Evolutionary conservation across 306 rosid species (phyloP).

Genomic region (Pachyrhizus erosus): DNA sequence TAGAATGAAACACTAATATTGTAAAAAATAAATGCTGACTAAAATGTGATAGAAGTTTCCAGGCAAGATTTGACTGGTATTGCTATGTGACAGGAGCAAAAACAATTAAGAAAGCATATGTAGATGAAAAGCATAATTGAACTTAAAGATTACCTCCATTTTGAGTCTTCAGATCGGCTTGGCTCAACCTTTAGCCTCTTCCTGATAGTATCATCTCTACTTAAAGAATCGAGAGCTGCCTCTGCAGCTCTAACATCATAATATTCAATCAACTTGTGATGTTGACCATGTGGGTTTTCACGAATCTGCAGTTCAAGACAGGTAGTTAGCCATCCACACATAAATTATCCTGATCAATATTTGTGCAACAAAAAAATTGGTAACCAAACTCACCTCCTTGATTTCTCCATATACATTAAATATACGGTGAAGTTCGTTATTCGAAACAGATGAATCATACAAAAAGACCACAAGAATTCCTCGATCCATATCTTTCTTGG

Average conservation of each 20-base stretch:
- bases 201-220: slow-evolving; percentile 52
- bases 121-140: slow-evolving; percentile 19
- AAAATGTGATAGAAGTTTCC: not conserved
- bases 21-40: not conserved
- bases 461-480: slow-evolving; percentile 51
- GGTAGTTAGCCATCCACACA: not conserved
- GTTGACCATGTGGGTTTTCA: slow-evolving; percentile 47
- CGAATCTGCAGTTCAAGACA: slow-evolving; percentile 50
- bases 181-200: slow-evolving; percentile 61
- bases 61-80: slow-evolving; percentile 4
- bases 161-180: slow-evolving; percentile 43
- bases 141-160: slow-evolving; percentile 44
- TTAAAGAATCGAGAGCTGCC: slow-evolving; percentile 54
- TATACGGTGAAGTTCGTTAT: slow-evolving; percentile 48
- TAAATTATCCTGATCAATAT: slow-evolving; percentile 11
- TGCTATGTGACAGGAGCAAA: not conserved
- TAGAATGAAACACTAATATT: not conserved
- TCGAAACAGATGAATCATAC: slow-evolving; percentile 61
- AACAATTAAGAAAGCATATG: slow-evolving; percentile 8
- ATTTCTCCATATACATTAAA: slow-evolving; percentile 65
- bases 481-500: slow-evolving; percentile 54
- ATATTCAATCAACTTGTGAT: slow-evolving; percentile 53
- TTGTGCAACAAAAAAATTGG: slow-evolving; percentile 23
- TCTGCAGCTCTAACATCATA: slow-evolving; percentile 66
- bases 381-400: slow-evolving; percentile 52